These are phyloP conservation scores for Cercospora sojina DNA, from an alignment of 2,329 filamentous ascomycete genomes.

Conservation along the genomic window DNA sequence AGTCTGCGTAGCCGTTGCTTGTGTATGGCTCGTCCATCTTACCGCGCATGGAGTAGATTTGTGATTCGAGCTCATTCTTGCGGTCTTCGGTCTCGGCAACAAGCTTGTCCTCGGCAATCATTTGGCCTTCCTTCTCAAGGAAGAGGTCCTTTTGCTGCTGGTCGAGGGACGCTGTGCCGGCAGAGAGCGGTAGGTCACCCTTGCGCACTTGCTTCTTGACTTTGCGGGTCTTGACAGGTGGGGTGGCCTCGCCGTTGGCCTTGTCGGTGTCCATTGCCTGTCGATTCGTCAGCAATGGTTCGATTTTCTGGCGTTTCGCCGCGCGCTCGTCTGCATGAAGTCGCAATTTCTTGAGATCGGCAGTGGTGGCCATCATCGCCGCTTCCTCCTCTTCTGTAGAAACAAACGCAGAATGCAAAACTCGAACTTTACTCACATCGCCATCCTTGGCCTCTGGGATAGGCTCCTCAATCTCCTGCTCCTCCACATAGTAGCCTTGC, in stretches of 20 bases:
- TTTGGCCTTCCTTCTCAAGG: conserved; percentile 78
- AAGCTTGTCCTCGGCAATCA: conserved; percentile 98
- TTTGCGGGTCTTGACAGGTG: conserved; percentile 75
- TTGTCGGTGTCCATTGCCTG: conserved; percentile 86
- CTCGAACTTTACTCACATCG: conserved; percentile 61
- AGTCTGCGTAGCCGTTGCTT: conserved; percentile 58
- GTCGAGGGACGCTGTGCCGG: conserved; percentile 80
- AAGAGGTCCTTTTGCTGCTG: conserved; percentile 63
- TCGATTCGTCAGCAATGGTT: conserved; percentile 35
- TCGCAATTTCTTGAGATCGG: conserved; percentile 17
- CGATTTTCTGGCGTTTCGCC: conserved; percentile 30
- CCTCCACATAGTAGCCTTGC: conserved; percentile 96
- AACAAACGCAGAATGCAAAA: conserved; percentile 27
- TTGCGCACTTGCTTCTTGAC: conserved; percentile 99
- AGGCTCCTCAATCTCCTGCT: conserved; percentile 94
- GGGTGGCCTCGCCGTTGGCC: conserved; percentile 50
- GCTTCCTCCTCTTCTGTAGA: conserved; percentile 26
- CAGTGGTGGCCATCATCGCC: conserved; percentile 18
- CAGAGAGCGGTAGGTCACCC: conserved; percentile 85
- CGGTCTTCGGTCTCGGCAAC: conserved; percentile 97
- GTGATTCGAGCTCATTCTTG: conserved; percentile 99
- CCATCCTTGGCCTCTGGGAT: conserved; percentile 72
- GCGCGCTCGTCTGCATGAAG: conserved; percentile 24
- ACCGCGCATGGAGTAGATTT: conserved; percentile 93
- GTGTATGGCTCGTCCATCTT: conserved; percentile 87